phyloP scores from a whole-genome alignment of 805 yeast genomes.

The Yamadazyma nakazawae region DNA sequence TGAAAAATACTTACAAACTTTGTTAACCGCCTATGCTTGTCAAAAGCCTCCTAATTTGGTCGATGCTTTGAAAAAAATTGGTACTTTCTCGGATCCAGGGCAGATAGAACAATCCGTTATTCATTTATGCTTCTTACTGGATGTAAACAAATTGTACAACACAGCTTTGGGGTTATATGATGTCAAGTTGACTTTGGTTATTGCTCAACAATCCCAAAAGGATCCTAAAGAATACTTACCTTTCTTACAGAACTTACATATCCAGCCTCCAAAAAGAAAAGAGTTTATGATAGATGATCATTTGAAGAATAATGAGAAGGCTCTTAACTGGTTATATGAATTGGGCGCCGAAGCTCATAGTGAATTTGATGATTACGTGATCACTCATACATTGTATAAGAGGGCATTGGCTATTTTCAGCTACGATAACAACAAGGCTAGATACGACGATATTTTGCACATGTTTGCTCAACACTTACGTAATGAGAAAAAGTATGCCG shows the following conservation, averaged over 20 bases:
- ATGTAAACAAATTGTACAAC: slow-evolving; percentile 76
- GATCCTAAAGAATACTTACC: slow-evolving; percentile 98
- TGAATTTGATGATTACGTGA: slow-evolving; percentile 68
- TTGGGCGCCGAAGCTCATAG: slow-evolving; percentile 35
- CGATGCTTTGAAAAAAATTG: slow-evolving; percentile 67
- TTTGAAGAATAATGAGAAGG: slow-evolving; percentile 64
- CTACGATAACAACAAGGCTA: slow-evolving; percentile 40
- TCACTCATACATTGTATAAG: slow-evolving; percentile 65
- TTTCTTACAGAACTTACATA: slow-evolving; percentile 75
- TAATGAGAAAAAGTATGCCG: slow-evolving; percentile 55
- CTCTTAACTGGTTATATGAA: slow-evolving; percentile 60
- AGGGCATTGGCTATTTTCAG: slow-evolving; percentile 63
- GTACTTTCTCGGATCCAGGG: slow-evolving; percentile 44
- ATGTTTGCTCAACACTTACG: slow-evolving; percentile 63
- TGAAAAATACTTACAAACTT: slow-evolving; percentile 64
- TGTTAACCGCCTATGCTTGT: slow-evolving; percentile 89
- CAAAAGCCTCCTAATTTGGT: slow-evolving; percentile 81
- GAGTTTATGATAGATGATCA: slow-evolving; percentile 77
- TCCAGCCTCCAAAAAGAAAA: slow-evolving; percentile 61
- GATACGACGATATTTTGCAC: slow-evolving; percentile 52
- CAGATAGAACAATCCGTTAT: slow-evolving; percentile 60
- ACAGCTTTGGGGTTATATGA: slow-evolving; percentile 81
- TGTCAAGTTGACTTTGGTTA: slow-evolving; percentile 69
- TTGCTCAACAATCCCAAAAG: slow-evolving; percentile 95
- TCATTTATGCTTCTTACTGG: slow-evolving; percentile 87